Conservation (phyloP, 257 asterid genomes). For the Ilex asprella region DNA sequence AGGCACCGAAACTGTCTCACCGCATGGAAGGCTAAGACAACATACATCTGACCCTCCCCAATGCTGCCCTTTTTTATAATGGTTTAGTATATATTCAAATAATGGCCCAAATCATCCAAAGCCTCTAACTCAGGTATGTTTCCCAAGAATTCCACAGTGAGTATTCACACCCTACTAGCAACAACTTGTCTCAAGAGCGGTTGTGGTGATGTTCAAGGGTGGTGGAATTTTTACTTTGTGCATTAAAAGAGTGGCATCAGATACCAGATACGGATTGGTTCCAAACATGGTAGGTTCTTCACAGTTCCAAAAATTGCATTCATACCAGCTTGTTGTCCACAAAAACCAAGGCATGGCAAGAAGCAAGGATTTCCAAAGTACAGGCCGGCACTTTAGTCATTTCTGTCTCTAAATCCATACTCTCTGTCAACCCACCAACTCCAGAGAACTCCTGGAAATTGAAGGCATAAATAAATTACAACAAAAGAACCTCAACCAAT, state of each 20-base stretch:
- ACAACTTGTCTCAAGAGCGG: not conserved
- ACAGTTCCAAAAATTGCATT: not conserved
- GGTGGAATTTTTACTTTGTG: too few species aligned
- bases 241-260: too few species aligned
- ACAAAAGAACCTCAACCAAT: slow-evolving; percentile 10
- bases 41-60: too few species aligned
- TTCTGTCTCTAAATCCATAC: slow-evolving; percentile 62
- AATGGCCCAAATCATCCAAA: too few species aligned
- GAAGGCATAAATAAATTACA: slow-evolving; percentile 10
- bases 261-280: not conserved
- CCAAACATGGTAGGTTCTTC: not conserved
- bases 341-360: slow-evolving; percentile 97
- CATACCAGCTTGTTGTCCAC: slow-evolving; percentile 97
- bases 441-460: slow-evolving; percentile 85
- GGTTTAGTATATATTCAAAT: too few species aligned
- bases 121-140: too few species aligned
- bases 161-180: not conserved
- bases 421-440: slow-evolving; percentile 85
- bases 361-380: slow-evolving; percentile 82
- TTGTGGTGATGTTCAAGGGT: too few species aligned
- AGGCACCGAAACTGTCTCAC: too few species aligned
- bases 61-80: too few species aligned
- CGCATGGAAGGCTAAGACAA: too few species aligned
- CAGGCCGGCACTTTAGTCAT: slow-evolving; percentile 62
- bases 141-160: too few species aligned